phyloP scores from a whole-genome alignment of 75 land plant genomes.

The Sequoiadendron giganteum region DNA sequence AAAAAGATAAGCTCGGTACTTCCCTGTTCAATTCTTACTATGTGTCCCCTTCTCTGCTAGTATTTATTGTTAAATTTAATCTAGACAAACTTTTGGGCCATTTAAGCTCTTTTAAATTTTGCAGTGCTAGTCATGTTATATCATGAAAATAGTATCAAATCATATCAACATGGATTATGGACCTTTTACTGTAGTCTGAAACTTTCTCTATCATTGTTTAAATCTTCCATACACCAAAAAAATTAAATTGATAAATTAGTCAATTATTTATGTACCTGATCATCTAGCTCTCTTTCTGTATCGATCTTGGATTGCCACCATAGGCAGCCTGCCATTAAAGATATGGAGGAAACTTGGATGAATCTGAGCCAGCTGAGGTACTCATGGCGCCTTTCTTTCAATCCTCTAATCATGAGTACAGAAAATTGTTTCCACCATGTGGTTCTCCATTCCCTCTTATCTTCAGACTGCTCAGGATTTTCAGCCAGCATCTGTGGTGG shows the following conservation, averaged over 20 bases:
- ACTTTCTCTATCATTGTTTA: background rate
- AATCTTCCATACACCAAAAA: background rate
- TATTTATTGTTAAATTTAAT: background rate
- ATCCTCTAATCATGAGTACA: conserved; percentile 45
- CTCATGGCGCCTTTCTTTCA: conserved; percentile 65
- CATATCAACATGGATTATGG: background rate
- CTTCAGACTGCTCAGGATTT: background rate
- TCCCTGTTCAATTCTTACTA: background rate
- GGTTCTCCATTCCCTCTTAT: conserved; percentile 34
- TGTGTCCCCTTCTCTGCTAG: background rate
- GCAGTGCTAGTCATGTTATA: background rate
- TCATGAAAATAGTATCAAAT: background rate
- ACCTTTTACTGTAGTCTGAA: background rate
- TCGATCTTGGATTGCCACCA: conserved; percentile 47
- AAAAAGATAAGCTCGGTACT: background rate
- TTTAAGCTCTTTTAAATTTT: background rate
- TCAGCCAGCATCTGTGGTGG: background rate
- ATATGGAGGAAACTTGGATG: conserved; percentile 31
- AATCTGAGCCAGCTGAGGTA: conserved; percentile 36
- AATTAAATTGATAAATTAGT: background rate
- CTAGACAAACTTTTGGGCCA: background rate
- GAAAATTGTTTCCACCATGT: conserved; percentile 56
- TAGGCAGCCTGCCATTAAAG: conserved; percentile 38
- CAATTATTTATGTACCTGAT: background rate
- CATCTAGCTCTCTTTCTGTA: background rate